These are phyloP conservation scores for Penicillium sp. DNA, from an alignment of 2,329 filamentous ascomycete genomes.

Conservation along the genomic window DNA sequence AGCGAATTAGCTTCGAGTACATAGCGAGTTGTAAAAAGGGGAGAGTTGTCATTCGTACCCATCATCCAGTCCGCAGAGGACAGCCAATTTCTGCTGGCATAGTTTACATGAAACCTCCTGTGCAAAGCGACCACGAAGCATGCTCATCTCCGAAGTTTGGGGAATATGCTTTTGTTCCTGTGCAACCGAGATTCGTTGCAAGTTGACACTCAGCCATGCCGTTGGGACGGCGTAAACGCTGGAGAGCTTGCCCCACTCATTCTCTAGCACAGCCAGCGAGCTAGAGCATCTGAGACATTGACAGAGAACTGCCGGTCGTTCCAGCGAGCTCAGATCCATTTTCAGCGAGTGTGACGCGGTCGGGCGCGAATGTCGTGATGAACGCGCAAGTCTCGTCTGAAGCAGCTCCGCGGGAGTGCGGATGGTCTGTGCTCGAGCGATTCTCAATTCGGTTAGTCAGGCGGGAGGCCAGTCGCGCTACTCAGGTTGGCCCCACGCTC, in stretches of 20 bases:
- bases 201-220: slow-evolving; percentile 35
- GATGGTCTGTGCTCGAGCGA: too few relatives aligned
- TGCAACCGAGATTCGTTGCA: slow-evolving; percentile 33
- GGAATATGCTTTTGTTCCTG: slow-evolving; percentile 34
- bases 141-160: slow-evolving; percentile 30
- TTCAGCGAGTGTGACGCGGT: slow-evolving; percentile 3
- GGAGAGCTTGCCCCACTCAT: slow-evolving; percentile 38
- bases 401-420: too few relatives aligned
- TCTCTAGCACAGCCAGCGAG: slow-evolving; percentile 37
- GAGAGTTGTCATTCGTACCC: slow-evolving; percentile 24
- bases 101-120: slow-evolving; percentile 35
- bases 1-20: background rate
- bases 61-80: slow-evolving; percentile 30
- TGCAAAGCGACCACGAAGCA: slow-evolving; percentile 31
- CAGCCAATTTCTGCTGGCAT: slow-evolving; percentile 35
- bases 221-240: slow-evolving; percentile 32
- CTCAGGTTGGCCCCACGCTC: too few relatives aligned
- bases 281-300: slow-evolving; percentile 37
- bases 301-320: slow-evolving; percentile 34
- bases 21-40: background rate
- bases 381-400: slow-evolving; percentile 14
- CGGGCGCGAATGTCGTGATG: slow-evolving; percentile 6
- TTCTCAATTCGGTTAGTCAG: too few relatives aligned
- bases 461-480: too few relatives aligned
- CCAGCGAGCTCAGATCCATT: slow-evolving; percentile 34